A percentile compares a stretch with the other conserved stretches of the same genome.
phyloP scores from a whole-genome alignment of 768 basidiomycete genomes.

The Dictyophora rubrovolvata region DNA sequence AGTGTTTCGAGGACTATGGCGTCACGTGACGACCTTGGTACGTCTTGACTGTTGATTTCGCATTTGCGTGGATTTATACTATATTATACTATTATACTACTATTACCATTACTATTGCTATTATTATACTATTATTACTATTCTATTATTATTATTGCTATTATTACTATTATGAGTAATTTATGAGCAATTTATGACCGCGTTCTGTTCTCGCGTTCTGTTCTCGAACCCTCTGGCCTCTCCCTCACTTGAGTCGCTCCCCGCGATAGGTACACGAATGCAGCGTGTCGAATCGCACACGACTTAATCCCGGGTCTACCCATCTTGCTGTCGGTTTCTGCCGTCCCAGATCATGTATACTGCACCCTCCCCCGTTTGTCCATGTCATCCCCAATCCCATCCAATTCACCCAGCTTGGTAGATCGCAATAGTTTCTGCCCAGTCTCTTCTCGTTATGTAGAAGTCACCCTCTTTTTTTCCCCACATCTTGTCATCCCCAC shows the following conservation, averaged over 20 bases:
- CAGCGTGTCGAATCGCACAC: not conserved
- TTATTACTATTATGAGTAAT: too few species aligned
- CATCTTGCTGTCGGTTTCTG: not conserved
- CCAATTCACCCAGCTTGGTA: not conserved
- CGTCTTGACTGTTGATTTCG: too few species aligned
- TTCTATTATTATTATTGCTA: too few species aligned
- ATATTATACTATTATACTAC: too few species aligned
- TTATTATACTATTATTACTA: too few species aligned
- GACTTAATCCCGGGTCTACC: not conserved
- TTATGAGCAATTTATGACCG: too few species aligned
- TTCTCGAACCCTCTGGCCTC: not conserved
- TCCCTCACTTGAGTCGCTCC: not conserved
- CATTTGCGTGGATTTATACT: too few species aligned
- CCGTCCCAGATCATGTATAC: not conserved
- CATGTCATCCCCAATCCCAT: too few species aligned
- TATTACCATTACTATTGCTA: too few species aligned
- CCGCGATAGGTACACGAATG: not conserved
- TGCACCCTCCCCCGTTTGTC: not conserved
- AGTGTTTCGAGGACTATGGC: not conserved
- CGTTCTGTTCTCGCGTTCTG: too few species aligned
- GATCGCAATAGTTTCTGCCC: not conserved
- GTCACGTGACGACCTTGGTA: not conserved
- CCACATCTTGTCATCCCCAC: not conserved
- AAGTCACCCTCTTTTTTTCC: not conserved
- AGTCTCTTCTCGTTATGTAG: not conserved